A percentile compares a stretch with the other conserved stretches of the same genome.
These are phyloP conservation scores for Sarocladiaceae sp. DNA, from an alignment of 2,329 filamentous ascomycete genomes.

Conservation along the genomic window DNA sequence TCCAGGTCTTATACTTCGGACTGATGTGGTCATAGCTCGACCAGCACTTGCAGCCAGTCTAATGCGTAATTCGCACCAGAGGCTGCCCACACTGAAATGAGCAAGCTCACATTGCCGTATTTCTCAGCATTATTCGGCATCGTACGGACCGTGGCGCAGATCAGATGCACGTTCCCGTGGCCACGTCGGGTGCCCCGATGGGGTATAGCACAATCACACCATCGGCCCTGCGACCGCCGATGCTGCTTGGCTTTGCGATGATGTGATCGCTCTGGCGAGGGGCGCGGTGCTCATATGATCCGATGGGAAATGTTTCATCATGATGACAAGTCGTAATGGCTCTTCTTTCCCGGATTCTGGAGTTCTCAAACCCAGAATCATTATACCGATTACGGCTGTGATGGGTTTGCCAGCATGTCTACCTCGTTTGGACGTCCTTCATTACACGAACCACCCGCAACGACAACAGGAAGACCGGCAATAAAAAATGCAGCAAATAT, in stretches of 20 bases:
- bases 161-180: too few relatives aligned
- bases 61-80: too few relatives aligned
- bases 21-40: too few relatives aligned
- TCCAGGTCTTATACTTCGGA: too few relatives aligned
- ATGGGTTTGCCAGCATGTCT: neutral
- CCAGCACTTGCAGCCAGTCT: too few relatives aligned
- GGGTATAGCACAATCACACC: conserved; percentile 6
- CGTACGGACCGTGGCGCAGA: neutral
- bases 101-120: neutral
- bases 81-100: too few relatives aligned
- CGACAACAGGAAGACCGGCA: neutral
- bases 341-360: neutral
- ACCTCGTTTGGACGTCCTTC: neutral
- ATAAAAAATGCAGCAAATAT: neutral
- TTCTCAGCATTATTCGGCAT: neutral
- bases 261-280: conserved; percentile 1
- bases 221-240: conserved; percentile 3
- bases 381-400: neutral
- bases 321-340: neutral
- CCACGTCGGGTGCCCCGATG: neutral
- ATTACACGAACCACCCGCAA: neutral
- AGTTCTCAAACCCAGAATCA: neutral
- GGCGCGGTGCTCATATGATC: conserved; percentile 1
- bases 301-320: too few relatives aligned
- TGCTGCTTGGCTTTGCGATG: conserved; percentile 2